Base-by-base conservation (phyloP, 78 protist genomes). In the Guillardia theta region DNA sequence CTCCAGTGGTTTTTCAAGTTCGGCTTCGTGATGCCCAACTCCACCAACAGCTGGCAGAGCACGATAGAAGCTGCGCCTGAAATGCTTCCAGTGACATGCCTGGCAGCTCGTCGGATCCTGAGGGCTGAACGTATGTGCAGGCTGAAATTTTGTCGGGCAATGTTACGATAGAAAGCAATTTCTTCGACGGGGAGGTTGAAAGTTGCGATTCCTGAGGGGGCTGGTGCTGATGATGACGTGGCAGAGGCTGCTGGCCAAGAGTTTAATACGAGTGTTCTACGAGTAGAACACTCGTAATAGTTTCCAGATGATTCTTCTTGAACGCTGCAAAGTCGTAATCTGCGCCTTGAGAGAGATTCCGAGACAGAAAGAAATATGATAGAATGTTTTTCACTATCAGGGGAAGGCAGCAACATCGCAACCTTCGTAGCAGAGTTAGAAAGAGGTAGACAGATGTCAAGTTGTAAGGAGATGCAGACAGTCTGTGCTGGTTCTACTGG, bases 11-110 rank as follows among this genome's bases (percentile, higher is more conserved):
- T 39, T 4, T 94, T 94, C 92, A 39, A 94, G 9, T 94, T 94
- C 36, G 96, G 96, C 48, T 94, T 94, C 58, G 96, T 94, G 50
- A 94, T 94, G 8, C 95, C 95, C 6, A 36, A 77, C 46, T 70
- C 92, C 24, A 94, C 95, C 54, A 94, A 94, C 92, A 92, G 88
- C 22, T 94, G 96, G 96, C 96, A 94, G 53, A 27, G 39, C 1
- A 47, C 90, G 22, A 94, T 94, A 6, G 96, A 94, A 53, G 96
- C 96, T 27, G 96, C 96, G 8, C 4, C 41, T 18, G 50, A 76
- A 8, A n/a, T 48, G 88, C 53, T 46, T 33, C 47, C 93, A 47
- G 62, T 70, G 39, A n/a, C n/a, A n/a, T n/a, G n/a, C n/a, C n/a
- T n/a, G n/a, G n/a, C n/a, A n/a, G n/a, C n/a, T n/a, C n/a, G n/a